phyloP scores from a whole-genome alignment of 805 yeast species.

The Candida mattraensis region DNA sequence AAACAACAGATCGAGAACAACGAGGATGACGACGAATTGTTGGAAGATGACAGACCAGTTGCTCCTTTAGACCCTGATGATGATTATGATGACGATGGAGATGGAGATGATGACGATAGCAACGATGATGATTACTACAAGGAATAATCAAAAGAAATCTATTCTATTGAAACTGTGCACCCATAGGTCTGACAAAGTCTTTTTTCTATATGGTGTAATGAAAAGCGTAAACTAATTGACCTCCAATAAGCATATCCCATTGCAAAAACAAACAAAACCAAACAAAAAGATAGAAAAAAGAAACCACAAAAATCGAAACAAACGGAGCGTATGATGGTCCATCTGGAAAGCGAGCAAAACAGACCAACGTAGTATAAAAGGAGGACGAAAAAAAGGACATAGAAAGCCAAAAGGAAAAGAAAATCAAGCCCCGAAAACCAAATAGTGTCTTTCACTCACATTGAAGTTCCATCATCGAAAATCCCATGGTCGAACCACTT shows the following conservation, averaged over 20 bases:
- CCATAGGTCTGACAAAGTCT: no score
- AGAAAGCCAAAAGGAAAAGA: constrained; percentile 3
- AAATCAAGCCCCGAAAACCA: constrained; percentile 1
- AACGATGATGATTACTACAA: constrained; percentile 7
- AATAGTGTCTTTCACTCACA: neutral
- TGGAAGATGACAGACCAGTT: constrained; percentile 13
- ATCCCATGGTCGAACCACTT: constrained; percentile 76
- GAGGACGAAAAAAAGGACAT: constrained; percentile 2
- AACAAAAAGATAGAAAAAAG: constrained; percentile 3
- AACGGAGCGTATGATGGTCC: constrained; percentile 6
- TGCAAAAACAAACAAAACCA: constrained; percentile 5
- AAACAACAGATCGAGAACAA: no score
- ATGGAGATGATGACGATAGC: constrained; percentile 10
- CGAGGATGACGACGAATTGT: constrained; percentile 10
- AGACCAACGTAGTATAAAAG: neutral
- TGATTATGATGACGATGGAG: constrained; percentile 8
- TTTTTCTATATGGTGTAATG: no score
- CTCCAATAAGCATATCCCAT: constrained; percentile 11
- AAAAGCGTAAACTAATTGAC: constrained; percentile 2
- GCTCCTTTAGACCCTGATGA: constrained; percentile 13
- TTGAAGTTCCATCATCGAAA: constrained; percentile 49
- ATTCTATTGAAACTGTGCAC: no score
- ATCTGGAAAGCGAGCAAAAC: no score
- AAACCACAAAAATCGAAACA: constrained; percentile 5
- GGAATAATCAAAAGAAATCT: constrained; percentile 1